Percentiles rank a stretch among this genome's conserved stretches.
Conservation (phyloP, 768 basidiomycete genomes). For the Artomyces pyxidatus region DNA sequence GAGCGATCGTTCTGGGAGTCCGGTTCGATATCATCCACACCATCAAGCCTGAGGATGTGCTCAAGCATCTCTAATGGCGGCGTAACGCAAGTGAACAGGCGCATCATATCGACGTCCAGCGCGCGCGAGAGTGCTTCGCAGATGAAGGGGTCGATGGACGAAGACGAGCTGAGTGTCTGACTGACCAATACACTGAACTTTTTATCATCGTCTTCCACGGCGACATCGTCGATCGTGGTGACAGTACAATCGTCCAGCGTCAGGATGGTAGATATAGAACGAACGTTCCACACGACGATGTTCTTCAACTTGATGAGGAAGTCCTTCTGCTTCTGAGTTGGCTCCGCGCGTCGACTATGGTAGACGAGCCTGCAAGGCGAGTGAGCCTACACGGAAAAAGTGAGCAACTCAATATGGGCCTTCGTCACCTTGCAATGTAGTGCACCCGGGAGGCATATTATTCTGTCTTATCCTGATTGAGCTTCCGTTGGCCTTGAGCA, state of each 20-base stretch:
- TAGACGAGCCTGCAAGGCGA: slow-evolving; percentile 3
- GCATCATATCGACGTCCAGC: slow-evolving; percentile 2
- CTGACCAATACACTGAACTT: slow-evolving; percentile 8
- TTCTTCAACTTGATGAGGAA: slow-evolving; percentile 7
- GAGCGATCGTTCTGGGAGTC: slow-evolving; percentile 3
- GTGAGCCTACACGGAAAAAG: not conserved
- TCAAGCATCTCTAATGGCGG: not conserved
- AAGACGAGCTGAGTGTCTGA: not conserved
- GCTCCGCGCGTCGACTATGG: not conserved
- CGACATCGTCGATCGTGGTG: slow-evolving; percentile 1
- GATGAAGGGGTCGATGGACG: not conserved
- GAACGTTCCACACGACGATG: slow-evolving; percentile 6
- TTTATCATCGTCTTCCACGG: slow-evolving; percentile 3
- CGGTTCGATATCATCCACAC: slow-evolving; percentile 1
- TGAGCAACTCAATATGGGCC: not conserved
- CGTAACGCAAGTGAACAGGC: slow-evolving; percentile 3
- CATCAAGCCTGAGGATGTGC: not conserved
- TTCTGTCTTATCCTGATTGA: slow-evolving; percentile 2
- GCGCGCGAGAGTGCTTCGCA: slow-evolving; percentile 1
- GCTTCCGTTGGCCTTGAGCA: slow-evolving; percentile 4
- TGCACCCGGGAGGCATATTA: slow-evolving; percentile 8
- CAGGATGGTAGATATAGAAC: slow-evolving; percentile 6
- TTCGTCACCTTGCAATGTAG: slow-evolving; percentile 8
- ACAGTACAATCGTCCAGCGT: not conserved
- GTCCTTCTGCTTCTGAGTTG: not conserved